phyloP scores from a whole-genome alignment of 352 stramenopile species.

The Pythium rhizo-oryzae region DNA sequence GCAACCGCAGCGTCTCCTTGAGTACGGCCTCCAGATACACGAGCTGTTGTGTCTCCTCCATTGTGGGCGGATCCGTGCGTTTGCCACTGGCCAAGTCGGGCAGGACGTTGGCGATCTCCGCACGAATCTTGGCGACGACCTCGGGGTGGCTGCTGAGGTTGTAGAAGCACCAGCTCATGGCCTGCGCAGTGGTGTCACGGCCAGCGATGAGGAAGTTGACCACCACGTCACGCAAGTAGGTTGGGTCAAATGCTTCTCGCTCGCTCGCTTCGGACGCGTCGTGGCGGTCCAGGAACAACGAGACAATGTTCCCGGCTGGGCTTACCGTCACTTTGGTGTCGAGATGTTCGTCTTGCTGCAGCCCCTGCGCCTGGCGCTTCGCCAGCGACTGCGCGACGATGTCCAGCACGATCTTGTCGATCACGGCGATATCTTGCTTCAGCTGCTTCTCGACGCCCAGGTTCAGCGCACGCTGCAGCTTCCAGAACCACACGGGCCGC shows the following conservation, averaged over 20 bases:
- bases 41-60: slow-evolving; percentile 23
- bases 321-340: neutral
- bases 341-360: too few relatives aligned
- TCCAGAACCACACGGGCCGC: slow-evolving; percentile 47
- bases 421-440: slow-evolving; percentile 36
- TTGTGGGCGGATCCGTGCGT: neutral
- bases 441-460: slow-evolving; percentile 40
- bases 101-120: slow-evolving; percentile 8
- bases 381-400: slow-evolving; percentile 45
- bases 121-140: slow-evolving; percentile 5
- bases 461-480: slow-evolving; percentile 34
- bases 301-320: slow-evolving; percentile 29
- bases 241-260: slow-evolving; percentile 32
- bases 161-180: slow-evolving; percentile 72
- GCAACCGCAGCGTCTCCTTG: slow-evolving; percentile 42
- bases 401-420: slow-evolving; percentile 48
- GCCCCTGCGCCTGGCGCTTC: neutral
- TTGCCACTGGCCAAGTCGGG: neutral
- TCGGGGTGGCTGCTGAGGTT: slow-evolving; percentile 12
- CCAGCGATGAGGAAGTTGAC: slow-evolving; percentile 80
- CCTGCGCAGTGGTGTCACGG: slow-evolving; percentile 68
- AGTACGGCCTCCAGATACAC: slow-evolving; percentile 33
- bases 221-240: slow-evolving; percentile 69
- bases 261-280: neutral
- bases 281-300: slow-evolving; percentile 49